phyloP scores from a whole-genome alignment of 1,139 yeast genomes.

The Taphrina populina region DNA sequence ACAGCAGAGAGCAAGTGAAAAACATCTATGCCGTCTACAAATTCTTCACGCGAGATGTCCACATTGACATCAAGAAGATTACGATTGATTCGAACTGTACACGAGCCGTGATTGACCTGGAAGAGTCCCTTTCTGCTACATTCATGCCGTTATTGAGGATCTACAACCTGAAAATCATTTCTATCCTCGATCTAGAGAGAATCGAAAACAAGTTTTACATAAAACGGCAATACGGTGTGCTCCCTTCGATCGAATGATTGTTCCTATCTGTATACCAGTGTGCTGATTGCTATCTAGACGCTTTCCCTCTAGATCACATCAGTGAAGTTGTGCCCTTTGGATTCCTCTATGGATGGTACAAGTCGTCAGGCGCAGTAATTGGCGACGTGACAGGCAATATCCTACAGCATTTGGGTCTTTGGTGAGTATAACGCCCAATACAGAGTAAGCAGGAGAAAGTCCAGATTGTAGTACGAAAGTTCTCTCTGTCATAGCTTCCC shows the following conservation, averaged over 20 bases:
- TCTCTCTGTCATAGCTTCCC: too few species aligned
- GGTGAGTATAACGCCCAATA: too few species aligned
- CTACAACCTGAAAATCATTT: conserved; percentile 13
- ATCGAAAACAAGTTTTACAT: conserved; percentile 16
- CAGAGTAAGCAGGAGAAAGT: too few species aligned
- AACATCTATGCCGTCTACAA: conserved; percentile 27
- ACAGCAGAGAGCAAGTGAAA: conserved; percentile 16
- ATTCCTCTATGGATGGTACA: conserved; percentile 24
- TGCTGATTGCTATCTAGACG: conserved; percentile 1
- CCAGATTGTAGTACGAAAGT: too few species aligned
- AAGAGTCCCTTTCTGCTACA: conserved; percentile 14
- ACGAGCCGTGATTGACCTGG: conserved; percentile 15
- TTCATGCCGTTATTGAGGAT: conserved; percentile 8
- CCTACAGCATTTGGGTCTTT: conserved; percentile 5
- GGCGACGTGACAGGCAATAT: conserved; percentile 11
- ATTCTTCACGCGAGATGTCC: conserved; percentile 22
- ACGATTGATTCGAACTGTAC: conserved; percentile 15
- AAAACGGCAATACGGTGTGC: conserved; percentile 12
- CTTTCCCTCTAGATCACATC: conserved; percentile 21
- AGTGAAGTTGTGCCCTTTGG: conserved; percentile 23
- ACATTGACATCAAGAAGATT: conserved; percentile 13
- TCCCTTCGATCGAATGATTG: not conserved
- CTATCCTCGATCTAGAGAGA: conserved; percentile 13
- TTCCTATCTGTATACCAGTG: not conserved
- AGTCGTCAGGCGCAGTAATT: conserved; percentile 9